Evolutionary conservation across 257 asterid genomes (phyloP).

Genomic region (Nicotiana obtusifolia): DNA sequence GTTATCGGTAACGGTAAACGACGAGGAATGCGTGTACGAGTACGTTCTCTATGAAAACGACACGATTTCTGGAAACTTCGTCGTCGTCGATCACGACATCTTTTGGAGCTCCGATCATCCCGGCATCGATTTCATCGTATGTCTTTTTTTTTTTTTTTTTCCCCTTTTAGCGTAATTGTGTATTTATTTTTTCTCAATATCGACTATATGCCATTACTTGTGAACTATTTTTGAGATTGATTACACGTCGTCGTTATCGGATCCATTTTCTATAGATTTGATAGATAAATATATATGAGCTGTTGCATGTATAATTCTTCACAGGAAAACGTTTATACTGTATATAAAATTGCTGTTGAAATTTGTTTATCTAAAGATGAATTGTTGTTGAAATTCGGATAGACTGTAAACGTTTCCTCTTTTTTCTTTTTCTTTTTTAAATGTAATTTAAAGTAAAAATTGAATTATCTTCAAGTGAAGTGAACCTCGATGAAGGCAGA

Average conservation of each 20-base stretch:
- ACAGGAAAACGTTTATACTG: background rate
- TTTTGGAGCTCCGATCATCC: conserved; percentile 74
- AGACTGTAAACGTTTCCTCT: background rate
- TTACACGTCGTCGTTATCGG: background rate
- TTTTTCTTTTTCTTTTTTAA: background rate
- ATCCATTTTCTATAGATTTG: background rate
- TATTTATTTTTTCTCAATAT: background rate
- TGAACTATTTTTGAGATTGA: background rate
- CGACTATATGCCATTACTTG: background rate
- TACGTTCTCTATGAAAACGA: conserved; percentile 73
- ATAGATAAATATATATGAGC: background rate
- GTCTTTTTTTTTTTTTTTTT: background rate
- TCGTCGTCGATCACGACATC: conserved; percentile 65
- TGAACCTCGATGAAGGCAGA: background rate
- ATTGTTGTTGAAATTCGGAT: background rate
- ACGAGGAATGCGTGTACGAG: conserved; percentile 75
- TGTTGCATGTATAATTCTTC: background rate
- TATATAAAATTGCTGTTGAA: background rate
- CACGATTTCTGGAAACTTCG: conserved; percentile 75
- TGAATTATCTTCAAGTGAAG: background rate
- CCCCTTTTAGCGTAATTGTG: background rate
- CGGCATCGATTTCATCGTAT: conserved; percentile 71
- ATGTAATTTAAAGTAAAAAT: background rate
- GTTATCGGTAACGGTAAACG: conserved; percentile 58
- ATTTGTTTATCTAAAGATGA: background rate